These are phyloP conservation scores for Globisporangium nodosum DNA, from an alignment of 352 stramenopile genomes.

Conservation along the genomic window DNA sequence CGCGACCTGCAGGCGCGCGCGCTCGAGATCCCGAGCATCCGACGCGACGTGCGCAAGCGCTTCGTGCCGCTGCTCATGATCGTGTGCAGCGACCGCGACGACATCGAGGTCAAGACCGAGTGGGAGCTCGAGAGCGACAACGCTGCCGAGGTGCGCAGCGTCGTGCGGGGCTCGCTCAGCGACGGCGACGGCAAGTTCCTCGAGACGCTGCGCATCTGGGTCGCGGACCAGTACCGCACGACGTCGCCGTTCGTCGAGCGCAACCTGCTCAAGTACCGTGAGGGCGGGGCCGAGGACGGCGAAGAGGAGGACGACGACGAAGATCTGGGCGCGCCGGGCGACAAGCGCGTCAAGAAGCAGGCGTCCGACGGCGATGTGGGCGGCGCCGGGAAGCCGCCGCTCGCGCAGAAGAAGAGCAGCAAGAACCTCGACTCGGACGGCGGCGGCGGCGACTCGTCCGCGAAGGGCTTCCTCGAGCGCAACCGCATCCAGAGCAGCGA, in stretches of 20 bases:
- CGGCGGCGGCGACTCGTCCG: slow-evolving; percentile 16
- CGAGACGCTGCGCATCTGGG: slow-evolving; percentile 81
- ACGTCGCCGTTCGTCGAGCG: slow-evolving; percentile 83
- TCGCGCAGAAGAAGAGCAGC: slow-evolving; percentile 16
- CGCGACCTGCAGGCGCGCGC: slow-evolving; percentile 67
- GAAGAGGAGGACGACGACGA: slow-evolving; percentile 18
- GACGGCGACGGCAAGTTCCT: slow-evolving; percentile 69
- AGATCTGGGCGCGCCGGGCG: slow-evolving; percentile 8
- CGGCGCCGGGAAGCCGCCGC: slow-evolving; percentile 14
- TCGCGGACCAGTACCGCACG: slow-evolving; percentile 80
- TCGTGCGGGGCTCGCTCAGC: slow-evolving; percentile 44
- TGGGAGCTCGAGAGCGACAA: slow-evolving; percentile 83
- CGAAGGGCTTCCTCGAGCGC: slow-evolving; percentile 44
- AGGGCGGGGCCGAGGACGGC: slow-evolving; percentile 53
- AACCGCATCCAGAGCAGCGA: slow-evolving; percentile 54
- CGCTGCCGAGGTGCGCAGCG: slow-evolving; percentile 51
- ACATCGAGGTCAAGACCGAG: slow-evolving; percentile 83
- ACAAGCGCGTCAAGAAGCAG: slow-evolving; percentile 6
- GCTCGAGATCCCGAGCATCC: slow-evolving; percentile 74
- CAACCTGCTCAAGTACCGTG: slow-evolving; percentile 75
- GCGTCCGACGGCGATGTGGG: slow-evolving; percentile 1
- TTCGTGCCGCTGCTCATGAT: slow-evolving; percentile 77
- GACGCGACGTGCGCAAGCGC: slow-evolving; percentile 70
- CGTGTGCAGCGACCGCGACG: slow-evolving; percentile 69
- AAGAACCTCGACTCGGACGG: slow-evolving; percentile 7